These are phyloP conservation scores for Dothidotthia symphoricarpi DNA, from an alignment of 2,329 filamentous ascomycete species.

Conservation along the genomic window DNA sequence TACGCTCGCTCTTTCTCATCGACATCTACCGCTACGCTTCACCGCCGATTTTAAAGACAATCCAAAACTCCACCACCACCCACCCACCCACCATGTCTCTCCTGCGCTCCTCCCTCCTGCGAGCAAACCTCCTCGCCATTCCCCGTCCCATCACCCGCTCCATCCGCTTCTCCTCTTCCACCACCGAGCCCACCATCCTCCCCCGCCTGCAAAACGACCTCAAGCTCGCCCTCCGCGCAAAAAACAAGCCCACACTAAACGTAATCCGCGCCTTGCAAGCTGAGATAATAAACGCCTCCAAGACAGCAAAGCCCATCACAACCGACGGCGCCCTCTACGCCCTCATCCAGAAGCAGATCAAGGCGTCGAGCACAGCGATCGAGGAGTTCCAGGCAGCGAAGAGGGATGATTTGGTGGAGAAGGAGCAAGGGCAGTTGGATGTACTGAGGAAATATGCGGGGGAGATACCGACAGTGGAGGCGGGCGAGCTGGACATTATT, in stretches of 20 bases:
- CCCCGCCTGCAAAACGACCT: constrained; percentile 48
- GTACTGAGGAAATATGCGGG: constrained; percentile 66
- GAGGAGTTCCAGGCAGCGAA: constrained; percentile 64
- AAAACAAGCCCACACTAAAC: constrained; percentile 58
- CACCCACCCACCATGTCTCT: constrained; percentile 27
- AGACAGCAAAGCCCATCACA: constrained; percentile 66
- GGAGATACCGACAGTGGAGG: constrained; percentile 57
- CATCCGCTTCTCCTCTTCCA: constrained; percentile 20
- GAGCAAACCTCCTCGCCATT: constrained; percentile 13
- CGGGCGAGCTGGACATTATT: constrained; percentile 58
- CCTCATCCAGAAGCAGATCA: constrained; percentile 64
- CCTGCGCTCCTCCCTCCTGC: constrained; percentile 20
- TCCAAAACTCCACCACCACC: not conserved
- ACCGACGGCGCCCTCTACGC: constrained; percentile 68
- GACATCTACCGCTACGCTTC: too few species aligned
- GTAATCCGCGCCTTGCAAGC: constrained; percentile 69
- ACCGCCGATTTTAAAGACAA: too few species aligned
- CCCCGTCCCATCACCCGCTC: constrained; percentile 19
- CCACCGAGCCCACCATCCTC: constrained; percentile 34
- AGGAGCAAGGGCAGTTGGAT: constrained; percentile 64
- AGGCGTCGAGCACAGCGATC: constrained; percentile 57
- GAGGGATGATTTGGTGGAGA: constrained; percentile 66
- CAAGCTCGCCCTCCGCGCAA: constrained; percentile 50
- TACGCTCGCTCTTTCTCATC: too few species aligned
- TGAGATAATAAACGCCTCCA: constrained; percentile 71